Evolutionary conservation across 2,329 filamentous ascomycete genomes (phyloP).

Genomic region (Sarocladium strictum): DNA sequence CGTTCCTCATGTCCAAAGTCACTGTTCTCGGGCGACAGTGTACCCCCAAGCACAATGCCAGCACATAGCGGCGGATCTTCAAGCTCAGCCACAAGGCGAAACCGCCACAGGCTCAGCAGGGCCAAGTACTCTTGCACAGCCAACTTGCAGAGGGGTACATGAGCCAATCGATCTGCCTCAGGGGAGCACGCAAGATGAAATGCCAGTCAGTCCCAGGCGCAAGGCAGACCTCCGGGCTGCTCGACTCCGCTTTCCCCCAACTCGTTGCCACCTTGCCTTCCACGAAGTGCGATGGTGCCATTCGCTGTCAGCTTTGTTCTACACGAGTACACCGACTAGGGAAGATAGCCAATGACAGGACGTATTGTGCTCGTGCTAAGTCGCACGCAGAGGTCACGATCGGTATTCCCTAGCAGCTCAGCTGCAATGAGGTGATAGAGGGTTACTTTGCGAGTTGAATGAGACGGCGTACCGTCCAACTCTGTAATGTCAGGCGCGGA

Average conservation of each 20-base stretch:
- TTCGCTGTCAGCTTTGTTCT: too few species aligned
- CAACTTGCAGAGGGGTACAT: not conserved
- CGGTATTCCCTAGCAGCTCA: too few species aligned
- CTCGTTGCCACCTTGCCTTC: too few species aligned
- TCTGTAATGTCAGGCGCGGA: too few species aligned
- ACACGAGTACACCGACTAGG: too few species aligned
- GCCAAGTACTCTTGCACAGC: not conserved
- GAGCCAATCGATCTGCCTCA: not conserved
- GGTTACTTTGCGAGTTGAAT: too few species aligned
- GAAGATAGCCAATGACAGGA: too few species aligned
- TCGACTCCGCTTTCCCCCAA: not conserved
- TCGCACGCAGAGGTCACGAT: too few species aligned
- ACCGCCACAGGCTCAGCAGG: not conserved
- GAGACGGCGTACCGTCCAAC: too few species aligned
- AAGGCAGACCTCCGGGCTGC: constrained; percentile 5
- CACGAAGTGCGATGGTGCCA: too few species aligned
- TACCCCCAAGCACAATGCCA: not conserved
- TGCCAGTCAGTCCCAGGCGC: not conserved
- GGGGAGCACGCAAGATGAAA: not conserved
- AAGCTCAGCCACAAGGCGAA: not conserved
- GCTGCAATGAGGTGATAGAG: too few species aligned
- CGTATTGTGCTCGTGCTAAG: too few species aligned
- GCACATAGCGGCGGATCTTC: not conserved
- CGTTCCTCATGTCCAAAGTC: not conserved
- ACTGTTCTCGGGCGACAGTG: not conserved